Evolutionary conservation across 768 basidiomycete genomes (phyloP).

Genomic region (Tylopilus felleus): DNA sequence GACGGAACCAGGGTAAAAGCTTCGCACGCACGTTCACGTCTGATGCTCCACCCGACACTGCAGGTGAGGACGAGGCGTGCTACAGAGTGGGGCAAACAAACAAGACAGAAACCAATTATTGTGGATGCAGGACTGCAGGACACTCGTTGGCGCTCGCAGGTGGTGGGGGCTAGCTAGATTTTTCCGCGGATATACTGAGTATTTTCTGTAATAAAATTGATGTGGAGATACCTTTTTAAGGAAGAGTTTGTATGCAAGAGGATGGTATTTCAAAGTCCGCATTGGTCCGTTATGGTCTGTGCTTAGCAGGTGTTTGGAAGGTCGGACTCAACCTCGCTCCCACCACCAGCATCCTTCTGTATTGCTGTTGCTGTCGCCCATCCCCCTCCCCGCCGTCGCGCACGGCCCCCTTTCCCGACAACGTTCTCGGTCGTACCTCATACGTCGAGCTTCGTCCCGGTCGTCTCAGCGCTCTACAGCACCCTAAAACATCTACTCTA

Average conservation of each 20-base stretch:
- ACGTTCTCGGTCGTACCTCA: slow-evolving; percentile 19
- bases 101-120: background rate
- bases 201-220: slow-evolving; percentile 22
- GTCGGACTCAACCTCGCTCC: slow-evolving; percentile 52
- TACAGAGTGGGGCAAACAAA: background rate
- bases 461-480: slow-evolving; percentile 26
- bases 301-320: slow-evolving; percentile 39
- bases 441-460: slow-evolving; percentile 22
- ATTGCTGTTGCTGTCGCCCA: slow-evolving; percentile 29
- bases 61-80: slow-evolving; percentile 18
- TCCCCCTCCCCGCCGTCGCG: slow-evolving; percentile 46
- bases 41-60: slow-evolving; percentile 16
- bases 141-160: background rate
- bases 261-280: slow-evolving; percentile 32
- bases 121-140: background rate
- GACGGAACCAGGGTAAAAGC: slow-evolving; percentile 15
- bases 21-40: slow-evolving; percentile 27
- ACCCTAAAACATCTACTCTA: slow-evolving; percentile 29
- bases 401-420: slow-evolving; percentile 35
- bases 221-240: slow-evolving; percentile 12
- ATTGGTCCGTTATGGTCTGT: slow-evolving; percentile 35
- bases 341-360: slow-evolving; percentile 50
- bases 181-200: slow-evolving; percentile 7
- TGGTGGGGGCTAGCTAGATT: background rate
- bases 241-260: slow-evolving; percentile 16